A percentile compares a stretch with the other conserved stretches of the same genome.
These are phyloP conservation scores for Backusella parvicylindrica DNA, from an alignment of 192 early-diverging fungal genomes.

Conservation along the genomic window DNA sequence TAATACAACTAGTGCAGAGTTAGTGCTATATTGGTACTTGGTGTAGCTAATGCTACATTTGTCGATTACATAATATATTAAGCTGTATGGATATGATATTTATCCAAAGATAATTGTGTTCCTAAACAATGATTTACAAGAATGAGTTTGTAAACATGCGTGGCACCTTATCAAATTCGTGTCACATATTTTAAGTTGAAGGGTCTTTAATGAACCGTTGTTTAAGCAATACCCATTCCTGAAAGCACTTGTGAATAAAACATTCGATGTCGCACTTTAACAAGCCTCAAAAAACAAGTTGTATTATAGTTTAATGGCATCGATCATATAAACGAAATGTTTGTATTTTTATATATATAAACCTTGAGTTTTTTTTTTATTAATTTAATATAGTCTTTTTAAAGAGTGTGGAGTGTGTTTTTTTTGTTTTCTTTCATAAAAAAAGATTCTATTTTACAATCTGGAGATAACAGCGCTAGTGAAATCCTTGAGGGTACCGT, in stretches of 20 bases:
- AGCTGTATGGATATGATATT: neutral
- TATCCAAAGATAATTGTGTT: too few relatives aligned
- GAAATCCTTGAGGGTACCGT: conserved; percentile 87
- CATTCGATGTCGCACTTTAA: too few relatives aligned
- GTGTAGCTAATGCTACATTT: too few relatives aligned
- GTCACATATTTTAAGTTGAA: neutral
- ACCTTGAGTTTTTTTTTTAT: neutral
- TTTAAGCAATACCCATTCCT: too few relatives aligned
- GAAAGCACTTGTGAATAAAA: too few relatives aligned
- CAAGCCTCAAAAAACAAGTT: too few relatives aligned
- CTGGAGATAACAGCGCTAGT: conserved; percentile 84
- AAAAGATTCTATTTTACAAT: conserved; percentile 45
- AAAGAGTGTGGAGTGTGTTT: neutral
- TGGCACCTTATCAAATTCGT: neutral
- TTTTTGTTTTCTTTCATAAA: neutral
- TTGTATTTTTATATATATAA: neutral
- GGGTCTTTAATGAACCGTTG: neutral
- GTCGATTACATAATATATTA: too few relatives aligned
- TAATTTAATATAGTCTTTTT: neutral
- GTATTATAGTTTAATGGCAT: too few relatives aligned
- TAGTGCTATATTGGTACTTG: too few relatives aligned
- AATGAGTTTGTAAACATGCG: neutral
- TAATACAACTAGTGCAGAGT: too few relatives aligned
- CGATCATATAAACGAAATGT: neutral
- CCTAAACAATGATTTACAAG: neutral